A percentile compares a stretch with the other conserved stretches of the same genome.
These are phyloP conservation scores for Gomphus sp. DNA, from an alignment of 1,284 basidiomycete genomes.

Conservation along the genomic window DNA sequence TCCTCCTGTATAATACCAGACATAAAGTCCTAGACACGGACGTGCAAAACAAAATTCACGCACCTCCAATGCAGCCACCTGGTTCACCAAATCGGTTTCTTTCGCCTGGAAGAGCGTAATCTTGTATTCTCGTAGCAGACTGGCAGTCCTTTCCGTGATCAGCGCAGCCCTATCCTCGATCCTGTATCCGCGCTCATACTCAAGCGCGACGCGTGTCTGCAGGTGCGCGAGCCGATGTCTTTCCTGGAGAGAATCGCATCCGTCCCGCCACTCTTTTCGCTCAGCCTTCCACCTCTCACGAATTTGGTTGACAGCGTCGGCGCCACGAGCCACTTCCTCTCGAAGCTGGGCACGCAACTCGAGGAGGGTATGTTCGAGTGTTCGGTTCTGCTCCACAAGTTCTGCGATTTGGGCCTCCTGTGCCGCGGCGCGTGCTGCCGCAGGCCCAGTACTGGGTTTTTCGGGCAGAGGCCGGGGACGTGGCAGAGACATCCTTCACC, in stretches of 20 bases:
- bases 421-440: slow-evolving; percentile 7
- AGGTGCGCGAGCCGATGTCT: slow-evolving; percentile 57
- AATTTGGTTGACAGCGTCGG: slow-evolving; percentile 33
- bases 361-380: slow-evolving; percentile 47
- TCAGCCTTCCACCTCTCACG: slow-evolving; percentile 43
- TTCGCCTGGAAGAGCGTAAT: slow-evolving; percentile 54
- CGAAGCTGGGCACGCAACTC: slow-evolving; percentile 38
- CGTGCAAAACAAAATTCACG: background rate
- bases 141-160: slow-evolving; percentile 44
- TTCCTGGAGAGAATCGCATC: slow-evolving; percentile 50
- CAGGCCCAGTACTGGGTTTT: slow-evolving; percentile 1
- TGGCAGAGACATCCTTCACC: no score
- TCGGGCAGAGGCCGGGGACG: background rate
- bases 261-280: slow-evolving; percentile 47
- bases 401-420: slow-evolving; percentile 10
- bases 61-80: slow-evolving; percentile 23
- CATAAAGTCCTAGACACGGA: background rate
- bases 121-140: slow-evolving; percentile 51
- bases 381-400: slow-evolving; percentile 39
- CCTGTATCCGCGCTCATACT: slow-evolving; percentile 37
- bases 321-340: slow-evolving; percentile 34
- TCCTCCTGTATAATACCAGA: slow-evolving; percentile 4
- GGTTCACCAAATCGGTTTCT: slow-evolving; percentile 47
- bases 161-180: slow-evolving; percentile 43
- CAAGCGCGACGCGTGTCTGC: slow-evolving; percentile 40